A percentile compares a stretch with the other conserved stretches of the same genome.
Evolutionary conservation across 352 stramenopile genomes (phyloP).

Genomic region (Phytophthora megakarya): DNA sequence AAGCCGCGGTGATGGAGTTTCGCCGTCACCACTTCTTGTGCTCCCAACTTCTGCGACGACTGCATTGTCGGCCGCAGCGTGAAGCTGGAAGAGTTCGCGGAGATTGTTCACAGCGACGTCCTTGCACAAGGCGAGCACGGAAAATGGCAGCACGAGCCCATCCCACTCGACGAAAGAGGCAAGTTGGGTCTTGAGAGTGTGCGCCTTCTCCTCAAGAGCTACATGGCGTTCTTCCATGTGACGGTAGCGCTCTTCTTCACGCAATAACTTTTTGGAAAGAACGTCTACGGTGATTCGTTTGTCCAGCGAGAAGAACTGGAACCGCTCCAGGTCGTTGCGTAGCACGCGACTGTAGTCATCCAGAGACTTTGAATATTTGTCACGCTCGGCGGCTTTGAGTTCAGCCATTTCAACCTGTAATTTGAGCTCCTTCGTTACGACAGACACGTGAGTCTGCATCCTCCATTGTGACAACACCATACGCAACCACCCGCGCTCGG

Average conservation of each 20-base stretch:
- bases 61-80: conserved; percentile 32
- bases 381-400: conserved; percentile 55
- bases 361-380: conserved; percentile 66
- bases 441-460: conserved; percentile 38
- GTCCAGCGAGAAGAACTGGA: conserved; percentile 81
- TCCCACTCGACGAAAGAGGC: conserved; percentile 63
- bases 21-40: neutral
- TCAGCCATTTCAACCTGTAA: conserved; percentile 63
- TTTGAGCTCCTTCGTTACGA: conserved; percentile 46
- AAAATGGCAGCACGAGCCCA: conserved; percentile 43
- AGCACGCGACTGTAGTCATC: conserved; percentile 79
- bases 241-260: conserved; percentile 66
- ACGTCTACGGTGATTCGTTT: conserved; percentile 77
- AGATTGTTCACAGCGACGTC: conserved; percentile 56
- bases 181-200: conserved; percentile 52
- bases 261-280: conserved; percentile 76
- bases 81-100: conserved; percentile 54
- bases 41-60: conserved; percentile 1
- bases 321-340: conserved; percentile 71
- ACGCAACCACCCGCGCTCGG: conserved; percentile 51
- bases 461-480: conserved; percentile 53
- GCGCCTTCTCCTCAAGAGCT: conserved; percentile 51
- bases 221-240: conserved; percentile 67
- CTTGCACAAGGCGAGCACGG: conserved; percentile 58
- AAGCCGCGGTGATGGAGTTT: conserved; percentile 33